Conservation (phyloP, 2,329 filamentous ascomycete genomes). For the Aspergillus sp. region DNA sequence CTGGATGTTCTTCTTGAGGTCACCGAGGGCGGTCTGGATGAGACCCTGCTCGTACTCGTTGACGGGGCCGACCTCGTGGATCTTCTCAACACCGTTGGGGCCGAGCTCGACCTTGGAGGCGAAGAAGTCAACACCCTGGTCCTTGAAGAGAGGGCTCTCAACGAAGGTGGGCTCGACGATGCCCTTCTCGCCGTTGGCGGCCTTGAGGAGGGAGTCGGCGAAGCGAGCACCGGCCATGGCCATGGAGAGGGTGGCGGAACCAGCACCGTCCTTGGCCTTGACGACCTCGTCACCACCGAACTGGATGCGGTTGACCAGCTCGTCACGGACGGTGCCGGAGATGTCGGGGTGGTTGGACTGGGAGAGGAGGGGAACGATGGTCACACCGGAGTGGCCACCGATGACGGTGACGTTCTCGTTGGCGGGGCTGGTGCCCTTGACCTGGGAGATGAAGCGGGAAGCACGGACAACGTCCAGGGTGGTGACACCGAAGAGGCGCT, state of each 20-base stretch:
- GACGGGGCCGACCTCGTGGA: constrained; percentile 81
- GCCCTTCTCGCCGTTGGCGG: constrained; percentile 88
- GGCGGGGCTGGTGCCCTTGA: constrained; percentile 86
- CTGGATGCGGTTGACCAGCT: constrained; percentile 91
- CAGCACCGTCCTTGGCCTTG: constrained; percentile 97
- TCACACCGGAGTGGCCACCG: constrained; percentile 95
- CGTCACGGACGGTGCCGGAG: constrained; percentile 69
- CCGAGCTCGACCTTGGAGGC: constrained; percentile 93
- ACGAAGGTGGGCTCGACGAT: constrained; percentile 96
- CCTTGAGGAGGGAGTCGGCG: constrained; percentile 91
- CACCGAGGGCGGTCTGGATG: constrained; percentile 77
- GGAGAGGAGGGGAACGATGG: constrained; percentile 96
- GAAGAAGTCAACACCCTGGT: constrained; percentile 97
- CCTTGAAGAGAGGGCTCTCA: constrained; percentile 96
- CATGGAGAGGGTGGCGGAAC: constrained; percentile 97
- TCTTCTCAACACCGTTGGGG: constrained; percentile 93
- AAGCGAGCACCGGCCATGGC: constrained; percentile 86
- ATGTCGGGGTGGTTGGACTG: constrained; percentile 88
- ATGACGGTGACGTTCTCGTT: constrained; percentile 95
- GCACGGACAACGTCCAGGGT: constrained; percentile 98
- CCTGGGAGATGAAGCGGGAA: constrained; percentile 93
- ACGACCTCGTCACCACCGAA: constrained; percentile 99
- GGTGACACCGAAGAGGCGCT: constrained; percentile 98
- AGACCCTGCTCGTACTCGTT: constrained; percentile 86
- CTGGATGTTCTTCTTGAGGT: constrained; percentile 74